These are phyloP conservation scores for Nannizziopsis arthrosporioides DNA, from an alignment of 2,329 filamentous ascomycete genomes.

Conservation along the genomic window DNA sequence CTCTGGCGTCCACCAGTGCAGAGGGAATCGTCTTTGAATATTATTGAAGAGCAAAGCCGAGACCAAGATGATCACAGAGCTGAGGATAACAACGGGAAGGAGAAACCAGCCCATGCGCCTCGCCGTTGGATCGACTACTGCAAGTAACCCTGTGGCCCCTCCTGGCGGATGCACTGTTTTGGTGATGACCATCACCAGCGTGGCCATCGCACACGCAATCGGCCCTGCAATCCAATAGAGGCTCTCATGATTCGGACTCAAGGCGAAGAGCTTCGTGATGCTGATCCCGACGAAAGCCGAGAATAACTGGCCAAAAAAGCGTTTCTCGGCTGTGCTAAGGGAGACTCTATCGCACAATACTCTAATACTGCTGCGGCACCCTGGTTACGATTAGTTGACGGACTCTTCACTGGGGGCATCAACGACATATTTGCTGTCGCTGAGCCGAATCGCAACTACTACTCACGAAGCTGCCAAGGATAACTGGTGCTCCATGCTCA, in stretches of 20 bases:
- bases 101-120: slow-evolving; percentile 56
- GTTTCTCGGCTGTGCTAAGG: slow-evolving; percentile 62
- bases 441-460: background rate
- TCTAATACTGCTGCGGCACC: slow-evolving; percentile 66
- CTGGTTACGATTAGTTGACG: slow-evolving; percentile 28
- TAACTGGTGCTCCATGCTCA: slow-evolving; percentile 43
- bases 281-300: slow-evolving; percentile 49
- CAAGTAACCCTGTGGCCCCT: slow-evolving; percentile 60
- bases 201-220: slow-evolving; percentile 52
- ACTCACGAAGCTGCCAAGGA: slow-evolving; percentile 61
- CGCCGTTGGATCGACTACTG: slow-evolving; percentile 47
- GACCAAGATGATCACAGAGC: slow-evolving; percentile 48
- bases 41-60: slow-evolving; percentile 59
- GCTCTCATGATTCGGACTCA: slow-evolving; percentile 38
- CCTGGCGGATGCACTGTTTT: slow-evolving; percentile 64
- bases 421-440: background rate
- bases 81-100: slow-evolving; percentile 51
- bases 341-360: slow-evolving; percentile 60
- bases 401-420: background rate
- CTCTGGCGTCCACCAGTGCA: slow-evolving; percentile 52
- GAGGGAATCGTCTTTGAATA: slow-evolving; percentile 52
- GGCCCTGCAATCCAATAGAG: slow-evolving; percentile 55
- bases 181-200: slow-evolving; percentile 55
- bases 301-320: slow-evolving; percentile 56
- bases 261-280: slow-evolving; percentile 54